Evolutionary conservation across 2,329 filamentous ascomycete species (phyloP).

Genomic region (Fonsecaea erecta): DNA sequence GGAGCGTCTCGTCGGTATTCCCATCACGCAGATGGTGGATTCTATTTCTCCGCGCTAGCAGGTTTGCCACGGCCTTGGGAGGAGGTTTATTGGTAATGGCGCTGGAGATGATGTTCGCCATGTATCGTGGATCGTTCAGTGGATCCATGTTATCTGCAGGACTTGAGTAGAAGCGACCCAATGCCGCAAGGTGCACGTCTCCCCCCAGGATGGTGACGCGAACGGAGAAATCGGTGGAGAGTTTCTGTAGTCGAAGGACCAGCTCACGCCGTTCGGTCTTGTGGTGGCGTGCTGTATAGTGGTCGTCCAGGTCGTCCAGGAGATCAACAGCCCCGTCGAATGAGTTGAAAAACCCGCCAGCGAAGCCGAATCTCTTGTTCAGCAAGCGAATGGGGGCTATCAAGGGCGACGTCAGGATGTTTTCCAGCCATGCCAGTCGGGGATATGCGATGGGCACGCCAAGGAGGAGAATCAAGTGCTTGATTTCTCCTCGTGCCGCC

Average conservation of each 20-base stretch:
- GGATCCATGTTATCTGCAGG: conserved; percentile 61
- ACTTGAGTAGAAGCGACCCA: conserved; percentile 69
- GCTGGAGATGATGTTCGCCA: conserved; percentile 67
- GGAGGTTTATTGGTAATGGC: conserved; percentile 72
- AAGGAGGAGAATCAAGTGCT: conserved; percentile 66
- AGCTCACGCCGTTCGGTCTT: conserved; percentile 83
- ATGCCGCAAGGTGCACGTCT: conserved; percentile 63
- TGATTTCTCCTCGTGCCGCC: conserved; percentile 60
- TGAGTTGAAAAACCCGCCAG: conserved; percentile 85
- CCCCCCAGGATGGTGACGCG: conserved; percentile 67
- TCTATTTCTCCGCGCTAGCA: conserved; percentile 67
- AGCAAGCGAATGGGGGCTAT: conserved; percentile 88
- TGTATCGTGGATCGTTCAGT: conserved; percentile 66
- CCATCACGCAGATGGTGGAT: conserved; percentile 65
- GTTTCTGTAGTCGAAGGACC: conserved; percentile 65
- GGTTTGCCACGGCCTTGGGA: conserved; percentile 67
- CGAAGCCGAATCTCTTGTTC: conserved; percentile 86
- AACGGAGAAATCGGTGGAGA: conserved; percentile 60
- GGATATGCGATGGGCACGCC: conserved; percentile 73
- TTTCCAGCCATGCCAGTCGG: conserved; percentile 94
- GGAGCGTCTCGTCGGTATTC: conserved; percentile 67
- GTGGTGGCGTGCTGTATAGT: conserved; percentile 88
- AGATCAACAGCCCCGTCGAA: conserved; percentile 79
- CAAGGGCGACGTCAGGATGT: conserved; percentile 82
- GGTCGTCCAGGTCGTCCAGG: conserved; percentile 68